Evolutionary conservation across 495 filamentous ascomycete genomes (phyloP), one percentile per base, ranked within the genome.

Genomic region (Trichoderma asperelloides): DNA sequence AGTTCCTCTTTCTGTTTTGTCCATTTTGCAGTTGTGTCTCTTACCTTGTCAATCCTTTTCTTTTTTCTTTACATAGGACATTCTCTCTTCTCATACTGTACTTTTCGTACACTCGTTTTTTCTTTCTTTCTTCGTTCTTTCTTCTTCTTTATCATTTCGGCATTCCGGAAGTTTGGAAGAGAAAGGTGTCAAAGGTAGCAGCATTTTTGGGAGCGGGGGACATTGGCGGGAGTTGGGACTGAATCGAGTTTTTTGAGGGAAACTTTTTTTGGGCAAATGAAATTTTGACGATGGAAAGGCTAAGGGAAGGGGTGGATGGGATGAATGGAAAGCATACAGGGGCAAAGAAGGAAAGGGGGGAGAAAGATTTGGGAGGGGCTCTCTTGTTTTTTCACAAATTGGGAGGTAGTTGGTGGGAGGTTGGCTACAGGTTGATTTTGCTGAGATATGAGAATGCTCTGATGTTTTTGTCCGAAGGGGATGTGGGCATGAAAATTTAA

Each of bases 31-130:
- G 41, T 71, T 65, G 57, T 69, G 70, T 69, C 57, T 69, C 67
- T 62, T 66, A 62, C 18, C 8, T 12, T 60, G n/a, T 28, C 55
- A 16, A 60, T 60, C 55, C 2, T 60, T 67, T 71, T 65, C 69
- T 64, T 66, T 37, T 37, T 71, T 64, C 70, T 64, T 65, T 69
- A 65, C 33, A 39, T 39, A 64, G 62, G 55, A 60, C 55, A 60
- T 69, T 70, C 51, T 72, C 69, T 67, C 71, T 77, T 67, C 55
- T 28, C 55, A 28, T 21, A 30, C 30, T 60, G 55, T 71, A 67
- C 73, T 73, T 75, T 69, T 73, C 70, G 75, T 76, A 76, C 71
- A 75, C 70, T 71, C 73, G 55, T 60, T 60, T 76, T 73, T 79
- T 70, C 73, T 76, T 71, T 74, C 77, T 63, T 69, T 63, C 9